Base-by-base conservation (phyloP, 1,284 basidiomycete genomes). In the Porphyrellus sp. region DNA sequence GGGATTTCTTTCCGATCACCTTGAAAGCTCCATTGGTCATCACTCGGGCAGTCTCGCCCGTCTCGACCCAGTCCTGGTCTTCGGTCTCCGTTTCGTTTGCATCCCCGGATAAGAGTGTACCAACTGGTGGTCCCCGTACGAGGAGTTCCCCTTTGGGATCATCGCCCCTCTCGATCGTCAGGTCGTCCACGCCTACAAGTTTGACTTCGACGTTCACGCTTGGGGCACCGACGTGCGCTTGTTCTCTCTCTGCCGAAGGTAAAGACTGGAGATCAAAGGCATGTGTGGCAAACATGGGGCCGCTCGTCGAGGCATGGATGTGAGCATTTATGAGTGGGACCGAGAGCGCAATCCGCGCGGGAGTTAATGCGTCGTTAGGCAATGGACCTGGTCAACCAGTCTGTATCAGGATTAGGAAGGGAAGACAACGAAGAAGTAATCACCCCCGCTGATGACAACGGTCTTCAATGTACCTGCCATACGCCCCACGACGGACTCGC, bases 181-280 rank as follows among this genome's bases (percentile, higher is more conserved):
- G 72, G 54, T 90, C 87, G 46, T 86, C 74, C 8, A 89, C 78
- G 0, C 75, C 80, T 0, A 76, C 59, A 13, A 91, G 72, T 67
- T 90, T 91, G 16, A 75, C 81, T 65, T 91, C 89, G 2, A 89
- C 72, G 58, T 90, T 91, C 52, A 86, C 76, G 27, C 81, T 77
- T 2, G 89, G 89, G 8, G 89, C 83, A 2, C 89, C 89, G 20
- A 81, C 79, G 58, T 85, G 83, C 1, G 83, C 81, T 3, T 67
- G 60, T 15, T 70, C 67, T 24, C 70, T 64, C 16, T 70, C 60
- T 13, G 58, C 54, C 2, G 58, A 60, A 15, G 78, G 74, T 68
- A 91, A 83, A 16, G 81, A 77, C 68, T 91, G 89, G 43, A 91
- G 69, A 63, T 91, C 89, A 39, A 88, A 77, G 0, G 86, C 79